Conservation (phyloP, 2,329 filamentous ascomycete species). For the Trichoderma lentiforme region DNA sequence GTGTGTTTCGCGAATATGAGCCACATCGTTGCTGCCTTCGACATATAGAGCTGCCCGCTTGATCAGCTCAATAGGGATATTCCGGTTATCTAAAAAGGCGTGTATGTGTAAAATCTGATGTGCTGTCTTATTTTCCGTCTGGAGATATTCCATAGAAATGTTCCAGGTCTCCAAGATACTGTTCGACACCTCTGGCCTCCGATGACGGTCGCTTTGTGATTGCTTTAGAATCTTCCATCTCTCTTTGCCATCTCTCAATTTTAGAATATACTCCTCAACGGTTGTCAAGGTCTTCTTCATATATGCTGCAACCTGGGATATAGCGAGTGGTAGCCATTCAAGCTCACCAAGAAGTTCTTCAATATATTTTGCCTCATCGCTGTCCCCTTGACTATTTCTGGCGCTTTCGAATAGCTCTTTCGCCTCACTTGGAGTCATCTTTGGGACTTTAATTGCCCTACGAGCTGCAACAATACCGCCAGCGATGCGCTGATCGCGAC, state of each 20-base stretch:
- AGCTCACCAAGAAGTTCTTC: slow-evolving; percentile 24
- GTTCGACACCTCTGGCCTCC: slow-evolving; percentile 28
- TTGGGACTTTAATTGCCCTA: slow-evolving; percentile 24
- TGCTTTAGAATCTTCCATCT: slow-evolving; percentile 26
- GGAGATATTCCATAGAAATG: slow-evolving; percentile 32
- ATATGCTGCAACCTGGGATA: slow-evolving; percentile 32
- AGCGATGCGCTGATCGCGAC: slow-evolving; percentile 27
- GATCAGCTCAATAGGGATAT: slow-evolving; percentile 30
- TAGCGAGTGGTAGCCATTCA: slow-evolving; percentile 31
- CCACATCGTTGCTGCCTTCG: too few species aligned
- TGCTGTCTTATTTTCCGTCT: slow-evolving; percentile 22
- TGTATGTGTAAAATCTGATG: slow-evolving; percentile 30
- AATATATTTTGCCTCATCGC: neutral
- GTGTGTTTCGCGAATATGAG: neutral
- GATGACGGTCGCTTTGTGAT: slow-evolving; percentile 28
- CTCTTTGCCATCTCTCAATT: slow-evolving; percentile 23
- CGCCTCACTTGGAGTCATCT: slow-evolving; percentile 22
- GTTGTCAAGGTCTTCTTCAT: slow-evolving; percentile 28
- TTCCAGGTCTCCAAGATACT: slow-evolving; percentile 34
- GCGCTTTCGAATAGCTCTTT: neutral
- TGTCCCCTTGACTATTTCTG: neutral
- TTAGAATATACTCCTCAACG: slow-evolving; percentile 26
- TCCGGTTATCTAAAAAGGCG: slow-evolving; percentile 32
- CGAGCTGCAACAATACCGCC: slow-evolving; percentile 24
- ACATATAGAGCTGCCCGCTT: neutral